These are phyloP conservation scores for Hypoxylon subgilvum DNA, from an alignment of 495 filamentous ascomycete genomes.

Conservation along the genomic window DNA sequence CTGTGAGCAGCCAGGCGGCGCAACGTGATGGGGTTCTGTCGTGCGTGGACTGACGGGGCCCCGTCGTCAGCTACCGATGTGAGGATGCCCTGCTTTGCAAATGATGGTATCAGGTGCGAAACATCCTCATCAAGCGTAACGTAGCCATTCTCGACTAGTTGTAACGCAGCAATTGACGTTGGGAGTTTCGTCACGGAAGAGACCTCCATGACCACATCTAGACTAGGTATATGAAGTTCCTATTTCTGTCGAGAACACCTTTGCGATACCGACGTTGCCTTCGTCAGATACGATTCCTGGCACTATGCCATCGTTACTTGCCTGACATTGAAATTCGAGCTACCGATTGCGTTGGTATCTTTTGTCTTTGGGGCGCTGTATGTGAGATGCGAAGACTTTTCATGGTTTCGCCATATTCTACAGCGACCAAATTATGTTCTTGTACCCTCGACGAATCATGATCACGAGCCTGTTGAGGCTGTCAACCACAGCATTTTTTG, in stretches of 20 bases:
- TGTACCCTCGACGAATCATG: too few relatives aligned
- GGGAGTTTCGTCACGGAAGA: conserved; percentile 48
- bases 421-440: too few relatives aligned
- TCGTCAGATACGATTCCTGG: too few relatives aligned
- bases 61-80: conserved; percentile 37
- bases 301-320: too few relatives aligned
- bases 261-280: conserved; percentile 18
- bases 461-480: too few relatives aligned
- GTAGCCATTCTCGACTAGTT: conserved; percentile 45
- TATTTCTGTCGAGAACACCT: conserved; percentile 12
- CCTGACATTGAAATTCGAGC: too few relatives aligned
- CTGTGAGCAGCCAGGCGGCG: conserved; percentile 47
- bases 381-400: too few relatives aligned
- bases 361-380: too few relatives aligned
- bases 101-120: conserved; percentile 39
- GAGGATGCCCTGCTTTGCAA: conserved; percentile 40
- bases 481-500: too few relatives aligned
- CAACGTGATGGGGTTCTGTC: conserved; percentile 41
- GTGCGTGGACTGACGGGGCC: conserved; percentile 24
- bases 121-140: conserved; percentile 46
- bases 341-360: too few relatives aligned
- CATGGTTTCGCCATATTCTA: too few relatives aligned
- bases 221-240: conserved; percentile 19
- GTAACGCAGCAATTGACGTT: conserved; percentile 42
- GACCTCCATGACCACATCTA: conserved; percentile 39